Percentiles rank a stretch among this genome's conserved stretches.
These are phyloP conservation scores for Nemania abortiva DNA, from an alignment of 2,329 filamentous ascomycete genomes.

Conservation along the genomic window DNA sequence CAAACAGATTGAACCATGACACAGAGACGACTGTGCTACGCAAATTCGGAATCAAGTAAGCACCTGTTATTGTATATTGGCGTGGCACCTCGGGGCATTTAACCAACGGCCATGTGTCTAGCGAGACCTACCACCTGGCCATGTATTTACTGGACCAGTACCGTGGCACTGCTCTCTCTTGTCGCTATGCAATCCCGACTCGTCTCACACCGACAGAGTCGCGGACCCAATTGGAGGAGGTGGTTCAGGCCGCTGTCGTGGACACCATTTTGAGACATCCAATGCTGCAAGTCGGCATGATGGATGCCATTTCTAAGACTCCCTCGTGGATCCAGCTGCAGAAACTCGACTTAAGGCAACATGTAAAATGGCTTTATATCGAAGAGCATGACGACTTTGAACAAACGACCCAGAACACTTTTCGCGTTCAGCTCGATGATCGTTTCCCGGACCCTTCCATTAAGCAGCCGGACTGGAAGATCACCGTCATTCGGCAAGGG, in stretches of 20 bases:
- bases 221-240: constrained; percentile 17
- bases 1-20: constrained; percentile 23
- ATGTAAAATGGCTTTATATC: constrained; percentile 41
- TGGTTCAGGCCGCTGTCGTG: constrained; percentile 37
- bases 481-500: constrained; percentile 32
- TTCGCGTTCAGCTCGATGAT: constrained; percentile 37
- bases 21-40: constrained; percentile 32
- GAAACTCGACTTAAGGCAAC: constrained; percentile 38
- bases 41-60: constrained; percentile 43
- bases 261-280: constrained; percentile 39
- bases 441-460: constrained; percentile 33
- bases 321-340: constrained; percentile 41
- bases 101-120: constrained; percentile 22
- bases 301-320: constrained; percentile 31
- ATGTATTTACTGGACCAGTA: constrained; percentile 46
- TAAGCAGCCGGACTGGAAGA: constrained; percentile 41
- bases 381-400: constrained; percentile 35
- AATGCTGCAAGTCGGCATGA: constrained; percentile 41
- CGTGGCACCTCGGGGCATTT: constrained; percentile 23
- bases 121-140: constrained; percentile 44
- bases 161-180: constrained; percentile 42
- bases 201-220: constrained; percentile 29
- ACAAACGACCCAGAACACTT: constrained; percentile 6
- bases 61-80: constrained; percentile 21
- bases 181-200: constrained; percentile 40